Percentiles rank a stretch among this genome's conserved stretches.
These are phyloP conservation scores for Stramenopiles sp. DNA, from an alignment of 352 stramenopile species.

Conservation along the genomic window DNA sequence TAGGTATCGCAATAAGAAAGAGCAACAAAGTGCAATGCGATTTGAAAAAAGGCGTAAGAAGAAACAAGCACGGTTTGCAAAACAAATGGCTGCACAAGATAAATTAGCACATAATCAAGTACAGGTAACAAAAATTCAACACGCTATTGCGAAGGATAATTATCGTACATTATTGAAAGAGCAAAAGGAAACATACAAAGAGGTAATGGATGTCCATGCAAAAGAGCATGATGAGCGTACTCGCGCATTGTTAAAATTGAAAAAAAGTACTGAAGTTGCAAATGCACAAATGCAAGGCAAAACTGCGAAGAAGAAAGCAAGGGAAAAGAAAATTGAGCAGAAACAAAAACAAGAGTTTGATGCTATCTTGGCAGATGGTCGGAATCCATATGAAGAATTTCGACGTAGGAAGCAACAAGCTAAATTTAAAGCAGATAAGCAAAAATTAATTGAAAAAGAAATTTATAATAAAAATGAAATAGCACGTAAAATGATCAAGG, in stretches of 20 bases:
- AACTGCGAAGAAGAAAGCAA: constrained; percentile 24
- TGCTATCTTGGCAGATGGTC: constrained; percentile 34
- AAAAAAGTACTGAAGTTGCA: constrained; percentile 32
- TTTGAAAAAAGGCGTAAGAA: not conserved
- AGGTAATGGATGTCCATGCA: not conserved
- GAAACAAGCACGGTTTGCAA: not conserved
- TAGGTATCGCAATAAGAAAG: not conserved
- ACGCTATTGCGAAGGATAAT: not conserved
- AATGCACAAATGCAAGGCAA: constrained; percentile 27
- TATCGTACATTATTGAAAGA: not conserved
- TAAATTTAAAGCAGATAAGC: constrained; percentile 20
- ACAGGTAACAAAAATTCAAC: not conserved
- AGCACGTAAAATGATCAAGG: constrained; percentile 18
- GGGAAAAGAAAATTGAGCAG: constrained; percentile 18
- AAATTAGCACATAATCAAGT: not conserved
- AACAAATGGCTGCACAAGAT: not conserved
- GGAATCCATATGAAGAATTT: constrained; percentile 48
- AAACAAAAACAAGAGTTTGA: constrained; percentile 29
- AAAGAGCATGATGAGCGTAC: constrained; percentile 22
- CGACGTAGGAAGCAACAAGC: constrained; percentile 18
- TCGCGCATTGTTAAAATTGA: constrained; percentile 36
- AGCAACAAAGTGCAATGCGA: not conserved
- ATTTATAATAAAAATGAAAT: constrained; percentile 32
- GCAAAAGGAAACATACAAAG: not conserved
- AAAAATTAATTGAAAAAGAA: constrained; percentile 27